A percentile compares a stretch with the other conserved stretches of the same genome.
phyloP scores from a whole-genome alignment of 352 stramenopile species.

The Pythium biforme region DNA sequence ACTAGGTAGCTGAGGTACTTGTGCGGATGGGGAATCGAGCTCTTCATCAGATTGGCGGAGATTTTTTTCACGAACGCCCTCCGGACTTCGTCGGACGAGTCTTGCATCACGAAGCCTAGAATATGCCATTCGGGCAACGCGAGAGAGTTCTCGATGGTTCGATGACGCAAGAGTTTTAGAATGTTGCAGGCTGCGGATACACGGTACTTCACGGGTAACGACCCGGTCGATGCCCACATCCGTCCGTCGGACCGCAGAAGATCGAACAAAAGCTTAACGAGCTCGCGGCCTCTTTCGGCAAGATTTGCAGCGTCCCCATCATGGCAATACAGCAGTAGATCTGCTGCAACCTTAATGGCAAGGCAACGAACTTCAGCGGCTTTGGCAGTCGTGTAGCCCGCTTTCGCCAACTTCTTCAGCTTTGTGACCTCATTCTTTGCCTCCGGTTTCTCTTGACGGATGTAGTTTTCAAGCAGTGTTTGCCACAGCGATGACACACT shows the following conservation, averaged over 20 bases:
- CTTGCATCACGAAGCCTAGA: conserved; percentile 72
- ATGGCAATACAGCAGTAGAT: conserved; percentile 52
- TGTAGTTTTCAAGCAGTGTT: conserved; percentile 45
- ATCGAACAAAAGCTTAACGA: conserved; percentile 58
- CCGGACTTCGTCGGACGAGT: conserved; percentile 72
- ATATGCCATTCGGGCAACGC: conserved; percentile 71
- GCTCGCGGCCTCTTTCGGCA: conserved; percentile 28
- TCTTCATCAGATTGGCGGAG: conserved; percentile 67
- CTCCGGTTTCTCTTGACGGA: conserved; percentile 26
- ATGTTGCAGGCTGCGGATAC: conserved; percentile 47
- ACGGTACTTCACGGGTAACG: conserved; percentile 48
- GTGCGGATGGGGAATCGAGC: conserved; percentile 56
- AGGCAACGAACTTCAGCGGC: conserved; percentile 53
- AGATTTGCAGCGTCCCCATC: conserved; percentile 19
- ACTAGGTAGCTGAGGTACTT: conserved; percentile 82
- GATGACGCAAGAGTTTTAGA: conserved; percentile 65
- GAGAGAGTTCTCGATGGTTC: conserved; percentile 48
- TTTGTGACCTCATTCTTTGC: conserved; percentile 9
- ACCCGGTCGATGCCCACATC: conserved; percentile 37
- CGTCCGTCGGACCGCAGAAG: conserved; percentile 62
- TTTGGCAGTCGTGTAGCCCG: conserved; percentile 17
- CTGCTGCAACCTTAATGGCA: conserved; percentile 59
- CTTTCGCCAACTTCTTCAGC: conserved; percentile 26
- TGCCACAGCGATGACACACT: conserved; percentile 45
- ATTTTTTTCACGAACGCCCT: conserved; percentile 72